A percentile compares a stretch with the other conserved stretches of the same genome.
These are phyloP conservation scores for Boletus rufocinnamomeus DNA, from an alignment of 768 basidiomycete genomes.

Conservation along the genomic window DNA sequence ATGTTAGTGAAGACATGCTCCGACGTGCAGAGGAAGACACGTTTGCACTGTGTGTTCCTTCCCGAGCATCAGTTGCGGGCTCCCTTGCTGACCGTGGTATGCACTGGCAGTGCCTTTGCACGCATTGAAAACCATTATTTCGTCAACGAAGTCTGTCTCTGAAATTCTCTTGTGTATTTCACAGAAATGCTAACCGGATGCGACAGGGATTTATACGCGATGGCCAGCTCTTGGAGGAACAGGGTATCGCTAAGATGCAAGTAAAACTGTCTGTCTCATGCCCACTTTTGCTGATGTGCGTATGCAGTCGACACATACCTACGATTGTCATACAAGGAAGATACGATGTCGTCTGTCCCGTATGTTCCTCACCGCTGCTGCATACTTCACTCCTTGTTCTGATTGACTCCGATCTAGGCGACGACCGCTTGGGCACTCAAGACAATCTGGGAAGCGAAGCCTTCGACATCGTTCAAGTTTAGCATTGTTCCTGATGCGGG, in stretches of 20 bases:
- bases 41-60: conserved; percentile 65
- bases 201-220: conserved; percentile 81
- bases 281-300: conserved; percentile 7
- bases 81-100: conserved; percentile 4
- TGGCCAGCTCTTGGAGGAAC: conserved; percentile 81
- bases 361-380: conserved; percentile 36
- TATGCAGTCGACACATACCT: conserved; percentile 82
- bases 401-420: conserved; percentile 44
- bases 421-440: conserved; percentile 82
- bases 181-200: conserved; percentile 5
- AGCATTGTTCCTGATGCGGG: conserved; percentile 84
- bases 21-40: conserved; percentile 68
- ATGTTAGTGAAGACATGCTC: conserved; percentile 67
- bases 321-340: conserved; percentile 80
- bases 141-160: conserved; percentile 61
- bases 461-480: conserved; percentile 39
- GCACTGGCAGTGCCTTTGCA: conserved; percentile 76
- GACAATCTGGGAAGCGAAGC: conserved; percentile 80
- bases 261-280: conserved; percentile 16
- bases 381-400: not conserved
- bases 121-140: conserved; percentile 93
- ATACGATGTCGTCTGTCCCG: conserved; percentile 89
- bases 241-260: conserved; percentile 88
- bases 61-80: conserved; percentile 7
- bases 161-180: not conserved